A percentile compares a stretch with the other conserved stretches of the same genome.
Conservation (phyloP, 1,284 basidiomycete species). For the Sanghuangporus sanghuang region DNA sequence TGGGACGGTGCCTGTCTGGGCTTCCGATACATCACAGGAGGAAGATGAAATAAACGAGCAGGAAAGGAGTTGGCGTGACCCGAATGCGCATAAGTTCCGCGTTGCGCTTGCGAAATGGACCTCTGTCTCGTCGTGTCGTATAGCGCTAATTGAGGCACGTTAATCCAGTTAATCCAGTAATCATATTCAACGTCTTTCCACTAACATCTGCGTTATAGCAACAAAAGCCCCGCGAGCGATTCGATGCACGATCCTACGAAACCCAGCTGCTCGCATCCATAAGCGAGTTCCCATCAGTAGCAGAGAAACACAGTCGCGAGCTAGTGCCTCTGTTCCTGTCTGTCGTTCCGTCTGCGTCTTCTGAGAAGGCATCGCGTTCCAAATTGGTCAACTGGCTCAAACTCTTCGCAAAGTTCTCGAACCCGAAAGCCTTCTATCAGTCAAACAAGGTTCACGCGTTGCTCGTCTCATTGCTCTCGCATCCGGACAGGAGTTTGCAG, state of each 20-base stretch:
- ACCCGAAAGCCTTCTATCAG: slow-evolving; percentile 82
- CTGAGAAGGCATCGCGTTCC: slow-evolving; percentile 43
- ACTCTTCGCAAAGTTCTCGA: slow-evolving; percentile 85
- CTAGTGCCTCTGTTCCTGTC: slow-evolving; percentile 77
- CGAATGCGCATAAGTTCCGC: slow-evolving; percentile 60
- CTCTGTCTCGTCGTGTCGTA: slow-evolving; percentile 23
- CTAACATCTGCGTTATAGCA: slow-evolving; percentile 34
- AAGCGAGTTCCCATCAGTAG: slow-evolving; percentile 59
- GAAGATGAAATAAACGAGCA: slow-evolving; percentile 52
- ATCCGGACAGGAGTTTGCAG: slow-evolving; percentile 83
- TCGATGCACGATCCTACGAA: slow-evolving; percentile 77
- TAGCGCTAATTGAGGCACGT: slow-evolving; percentile 33
- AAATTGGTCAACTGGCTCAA: slow-evolving; percentile 75
- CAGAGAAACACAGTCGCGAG: slow-evolving; percentile 81
- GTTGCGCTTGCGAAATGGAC: slow-evolving; percentile 41
- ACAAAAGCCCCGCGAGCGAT: slow-evolving; percentile 57
- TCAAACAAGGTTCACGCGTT: slow-evolving; percentile 63
- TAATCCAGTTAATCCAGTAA: slow-evolving; percentile 24
- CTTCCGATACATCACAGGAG: slow-evolving; percentile 20
- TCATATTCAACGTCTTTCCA: slow-evolving; percentile 25
- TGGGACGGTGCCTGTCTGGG: slow-evolving; percentile 23
- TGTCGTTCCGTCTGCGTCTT: slow-evolving; percentile 35
- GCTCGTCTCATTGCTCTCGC: slow-evolving; percentile 77
- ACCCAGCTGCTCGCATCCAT: slow-evolving; percentile 71
- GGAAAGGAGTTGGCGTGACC: slow-evolving; percentile 70